Evolutionary conservation across 2,329 filamentous ascomycete genomes (phyloP).

Genomic region (Colletotrichum sp.): DNA sequence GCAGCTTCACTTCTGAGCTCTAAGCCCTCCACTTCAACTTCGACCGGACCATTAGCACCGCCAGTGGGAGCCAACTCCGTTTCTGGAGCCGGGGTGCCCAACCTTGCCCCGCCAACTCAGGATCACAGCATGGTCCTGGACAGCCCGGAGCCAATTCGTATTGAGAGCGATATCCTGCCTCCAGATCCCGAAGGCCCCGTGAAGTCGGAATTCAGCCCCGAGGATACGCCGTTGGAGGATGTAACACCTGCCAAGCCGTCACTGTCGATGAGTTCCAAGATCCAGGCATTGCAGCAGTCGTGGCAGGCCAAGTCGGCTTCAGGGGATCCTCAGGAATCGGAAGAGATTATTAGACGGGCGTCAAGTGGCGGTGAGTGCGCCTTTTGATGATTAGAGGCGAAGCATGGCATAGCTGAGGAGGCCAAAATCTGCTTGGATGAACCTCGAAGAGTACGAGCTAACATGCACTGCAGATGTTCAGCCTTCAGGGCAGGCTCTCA

Average conservation of each 20-base stretch:
- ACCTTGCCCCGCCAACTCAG: background rate
- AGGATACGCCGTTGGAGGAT: background rate
- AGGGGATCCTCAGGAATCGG: background rate
- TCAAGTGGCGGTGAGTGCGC: background rate
- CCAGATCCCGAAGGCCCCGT: background rate
- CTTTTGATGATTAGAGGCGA: background rate
- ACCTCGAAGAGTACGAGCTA: background rate
- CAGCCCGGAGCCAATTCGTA: conserved; percentile 6
- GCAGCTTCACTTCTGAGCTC: background rate
- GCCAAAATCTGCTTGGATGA: background rate
- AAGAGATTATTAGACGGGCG: background rate
- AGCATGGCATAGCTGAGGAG: background rate
- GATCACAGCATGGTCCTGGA: background rate
- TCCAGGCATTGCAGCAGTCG: conserved; percentile 31
- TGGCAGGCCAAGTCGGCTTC: conserved; percentile 29
- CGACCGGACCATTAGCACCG: background rate
- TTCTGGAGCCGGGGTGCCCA: background rate
- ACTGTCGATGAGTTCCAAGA: conserved; percentile 21
- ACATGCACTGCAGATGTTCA: background rate
- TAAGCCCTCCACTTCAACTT: background rate
- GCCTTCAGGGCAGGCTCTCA: background rate
- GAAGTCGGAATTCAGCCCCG: background rate
- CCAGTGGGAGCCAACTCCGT: background rate
- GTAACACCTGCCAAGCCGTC: background rate
- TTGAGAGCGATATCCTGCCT: conserved; percentile 28